Evolutionary conservation across 106 monocot genomes (phyloP).

Genomic region (Cymbidium sinense): DNA sequence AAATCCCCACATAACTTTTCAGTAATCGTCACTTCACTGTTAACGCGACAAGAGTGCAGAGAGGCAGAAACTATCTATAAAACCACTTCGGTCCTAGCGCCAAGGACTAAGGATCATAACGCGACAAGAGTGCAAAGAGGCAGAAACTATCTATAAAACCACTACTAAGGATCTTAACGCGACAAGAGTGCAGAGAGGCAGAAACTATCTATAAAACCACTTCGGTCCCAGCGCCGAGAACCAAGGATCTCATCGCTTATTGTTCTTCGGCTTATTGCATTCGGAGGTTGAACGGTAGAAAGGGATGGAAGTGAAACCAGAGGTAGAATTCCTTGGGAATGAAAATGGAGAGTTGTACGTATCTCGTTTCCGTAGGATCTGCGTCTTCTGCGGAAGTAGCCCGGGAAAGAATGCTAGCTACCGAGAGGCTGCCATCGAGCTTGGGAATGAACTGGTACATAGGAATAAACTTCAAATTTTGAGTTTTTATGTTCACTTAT

Average conservation of each 20-base stretch:
- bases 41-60: neutral
- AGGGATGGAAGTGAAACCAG: neutral
- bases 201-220: neutral
- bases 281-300: neutral
- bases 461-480: neutral
- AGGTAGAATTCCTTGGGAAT: too few relatives aligned
- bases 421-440: too few relatives aligned
- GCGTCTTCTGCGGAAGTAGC: too few relatives aligned
- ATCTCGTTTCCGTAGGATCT: too few relatives aligned
- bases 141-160: neutral
- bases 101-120: neutral
- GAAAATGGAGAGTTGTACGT: too few relatives aligned
- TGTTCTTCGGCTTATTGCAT: too few relatives aligned
- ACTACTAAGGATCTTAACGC: neutral
- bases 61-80: neutral
- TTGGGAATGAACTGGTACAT: slow-evolving; percentile 72
- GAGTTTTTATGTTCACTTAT: neutral
- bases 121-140: neutral
- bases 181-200: neutral
- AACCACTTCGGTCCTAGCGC: neutral
- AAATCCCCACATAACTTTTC: neutral
- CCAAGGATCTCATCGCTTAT: neutral
- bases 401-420: too few relatives aligned
- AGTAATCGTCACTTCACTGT: too few relatives aligned
- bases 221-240: neutral